Base-by-base conservation (phyloP, 257 asterid species). In the Nicotiana tomentosiformis region DNA sequence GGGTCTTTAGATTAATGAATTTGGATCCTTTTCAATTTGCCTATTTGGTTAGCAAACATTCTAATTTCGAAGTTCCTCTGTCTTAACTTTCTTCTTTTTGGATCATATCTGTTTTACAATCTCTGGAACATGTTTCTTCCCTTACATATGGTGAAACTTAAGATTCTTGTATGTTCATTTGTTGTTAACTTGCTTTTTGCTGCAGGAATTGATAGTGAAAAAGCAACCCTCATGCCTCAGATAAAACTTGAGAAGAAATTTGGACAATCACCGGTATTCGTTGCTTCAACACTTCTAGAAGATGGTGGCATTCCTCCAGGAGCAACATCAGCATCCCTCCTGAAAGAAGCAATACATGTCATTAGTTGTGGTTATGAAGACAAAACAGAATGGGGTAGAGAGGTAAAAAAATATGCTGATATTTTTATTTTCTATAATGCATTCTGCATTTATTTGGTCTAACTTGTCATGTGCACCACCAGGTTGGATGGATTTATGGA, bases 401-500 rank as follows among this genome's bases (percentile, higher is more conserved):
- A 96, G 97, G 99, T 95, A 88, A 17, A 2, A 76, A 23, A 6
- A 46, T 12, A 74, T 49, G 79, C 62, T 26, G 80, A 74, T 80
- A 5, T 29, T 56, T 70, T 5, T 77, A 7, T 70, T 82, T 46
- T 61, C 56, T 5, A 18, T 49, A 55, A 51, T 51, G 83, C 66
- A 58, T 29, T 7, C 58, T 35, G 30, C 69, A 68, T 62, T 57
- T 82, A 68, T 66, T 57, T 82, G 23, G 57, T 78, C 77, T 90
- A 77, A 60, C 37, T 32, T 62, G 37, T 77, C 29, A 39, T 43
- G 3, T 83, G 64, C 49, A 61, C 78, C 39, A 55, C 78, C 92
- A 95, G 99, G 87, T 96, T 60, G 99, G 99, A 39, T 96, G 99
- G 99, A 95, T 95, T 84, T 95, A 95, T 46, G 99, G 99, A 70